These are phyloP conservation scores for Heterobasidion occidentale DNA, from an alignment of 1,284 basidiomycete genomes.

Conservation along the genomic window DNA sequence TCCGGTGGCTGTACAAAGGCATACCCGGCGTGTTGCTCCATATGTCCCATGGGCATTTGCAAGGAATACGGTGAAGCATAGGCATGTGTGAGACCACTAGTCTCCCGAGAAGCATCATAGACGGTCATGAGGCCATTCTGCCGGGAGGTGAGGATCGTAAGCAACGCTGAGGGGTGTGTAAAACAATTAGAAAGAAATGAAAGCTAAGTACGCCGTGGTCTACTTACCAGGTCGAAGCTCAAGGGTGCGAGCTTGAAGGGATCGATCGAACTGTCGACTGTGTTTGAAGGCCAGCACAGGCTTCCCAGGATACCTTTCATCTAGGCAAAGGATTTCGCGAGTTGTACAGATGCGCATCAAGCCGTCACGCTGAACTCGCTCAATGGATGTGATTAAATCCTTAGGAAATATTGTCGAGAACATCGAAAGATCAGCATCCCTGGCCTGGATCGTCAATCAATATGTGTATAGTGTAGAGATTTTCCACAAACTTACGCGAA, in stretches of 20 bases:
- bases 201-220: background rate
- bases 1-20: conserved; percentile 32
- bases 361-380: conserved; percentile 31
- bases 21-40: conserved; percentile 33
- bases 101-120: conserved; percentile 46
- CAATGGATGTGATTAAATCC: conserved; percentile 44
- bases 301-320: conserved; percentile 42
- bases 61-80: conserved; percentile 38
- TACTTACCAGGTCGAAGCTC: conserved; percentile 28
- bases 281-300: conserved; percentile 59
- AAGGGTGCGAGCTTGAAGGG: conserved; percentile 36
- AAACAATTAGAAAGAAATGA: background rate
- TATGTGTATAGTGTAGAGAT: background rate
- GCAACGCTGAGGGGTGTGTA: conserved; percentile 20
- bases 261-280: conserved; percentile 49
- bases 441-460: conserved; percentile 16
- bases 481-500: conserved; percentile 31
- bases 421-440: conserved; percentile 19
- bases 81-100: conserved; percentile 33
- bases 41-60: conserved; percentile 20
- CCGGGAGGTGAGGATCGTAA: conserved; percentile 50
- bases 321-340: conserved; percentile 57
- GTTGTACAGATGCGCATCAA: conserved; percentile 51
- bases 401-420: conserved; percentile 24
- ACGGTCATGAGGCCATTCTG: conserved; percentile 49